Evolutionary conservation across 768 basidiomycete genomes (phyloP), one percentile per base, ranked within the genome.

Genomic region (Sarcomyxa edulis): DNA sequence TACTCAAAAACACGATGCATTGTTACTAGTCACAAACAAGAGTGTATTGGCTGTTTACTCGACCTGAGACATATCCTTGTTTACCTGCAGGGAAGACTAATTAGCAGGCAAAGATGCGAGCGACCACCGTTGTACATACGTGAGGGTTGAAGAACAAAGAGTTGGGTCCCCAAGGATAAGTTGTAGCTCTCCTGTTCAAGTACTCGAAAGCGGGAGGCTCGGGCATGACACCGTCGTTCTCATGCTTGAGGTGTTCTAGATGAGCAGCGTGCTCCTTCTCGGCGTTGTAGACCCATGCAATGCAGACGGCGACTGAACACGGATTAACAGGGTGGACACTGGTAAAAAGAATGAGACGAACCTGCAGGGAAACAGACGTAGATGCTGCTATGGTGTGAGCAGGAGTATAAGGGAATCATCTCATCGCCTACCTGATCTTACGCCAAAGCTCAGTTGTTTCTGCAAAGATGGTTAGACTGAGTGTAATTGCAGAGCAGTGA

Each of bases 151-250:
- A 92, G 72, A 92, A 92, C 12, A 92, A 71, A 10, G 75, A 72
- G 74, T 92, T 92, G 50, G 48, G 60, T 16, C 89, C 89, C 89
- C 89, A 92, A 14, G 89, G 89, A 72, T 73, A 92, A 27, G 88
- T 84, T 60, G 86, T 88, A 43, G 58, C 57, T 44, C 89, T 70
- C 51, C 68, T 75, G 67, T 90, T 89, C 60, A 92, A 51, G 66
- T 82, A 87, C 29, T 86, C 76, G 52, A 78, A 92, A n/a, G 63
- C 64, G 29, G 88, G 85, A 20, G 69, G 60, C 46, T 81, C 74
- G 40, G 85, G 84, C 37, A 87, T 71, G 40, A 74, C 66, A 26
- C 87, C 87, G 30, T 71, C 78, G 56, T 90, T 78, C 63, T 84
- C 82, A 25, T 74, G 67, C 53, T 73, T 81, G 60, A 84, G 53